Base-by-base conservation (phyloP, 2,329 filamentous ascomycete genomes). In the Ophiocordyceps robertsii region DNA sequence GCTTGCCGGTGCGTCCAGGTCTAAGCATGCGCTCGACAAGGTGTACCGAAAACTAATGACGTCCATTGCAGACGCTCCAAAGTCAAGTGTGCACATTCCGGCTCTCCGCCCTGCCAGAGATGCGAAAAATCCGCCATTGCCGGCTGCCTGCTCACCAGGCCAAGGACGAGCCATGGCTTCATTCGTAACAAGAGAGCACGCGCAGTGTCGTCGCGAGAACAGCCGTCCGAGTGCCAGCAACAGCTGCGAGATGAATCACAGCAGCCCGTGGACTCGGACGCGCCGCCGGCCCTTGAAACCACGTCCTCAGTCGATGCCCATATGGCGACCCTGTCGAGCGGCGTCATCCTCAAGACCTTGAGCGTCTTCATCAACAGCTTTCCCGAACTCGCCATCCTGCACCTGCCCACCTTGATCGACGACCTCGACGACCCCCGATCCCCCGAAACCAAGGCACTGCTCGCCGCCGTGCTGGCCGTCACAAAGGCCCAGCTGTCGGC, bases 301-400 rank as follows among this genome's bases (percentile, higher is more conserved):
- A 40, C 29, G 12, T 47, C 46, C 10, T 44, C 43, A 0, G 46
- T 52, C 0, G 53, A 56, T 11, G 38, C 47, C 0, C 60, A 62
- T 17, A 49, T 63, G 4, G 38, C 44, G 0, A 46, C 37, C 0
- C 38, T 63, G 0, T 48, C 57, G 0, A 52, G 52, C 1, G 48
- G 53, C 1, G 43, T 53, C 1, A 52, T 61, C 3, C 48, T 62
- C 8, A 59, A 59, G 6, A 52, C 57, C 4, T 38, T 63, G 0
- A 58, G 60, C 17, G 49, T 60, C 0, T 63, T 63, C 10, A 60
- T 53, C 6, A 54, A 54, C 31, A 59, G 58, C 10, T 61, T 60
- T 8, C 59, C 60, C 0, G 59, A 63, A 39, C 39, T 62, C 10
- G 49, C 56, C 8, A 54, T 63, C 3, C 44, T 63, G 0, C 59